Conservation (phyloP, 1,284 basidiomycete species). For the Moniliella sp. region DNA sequence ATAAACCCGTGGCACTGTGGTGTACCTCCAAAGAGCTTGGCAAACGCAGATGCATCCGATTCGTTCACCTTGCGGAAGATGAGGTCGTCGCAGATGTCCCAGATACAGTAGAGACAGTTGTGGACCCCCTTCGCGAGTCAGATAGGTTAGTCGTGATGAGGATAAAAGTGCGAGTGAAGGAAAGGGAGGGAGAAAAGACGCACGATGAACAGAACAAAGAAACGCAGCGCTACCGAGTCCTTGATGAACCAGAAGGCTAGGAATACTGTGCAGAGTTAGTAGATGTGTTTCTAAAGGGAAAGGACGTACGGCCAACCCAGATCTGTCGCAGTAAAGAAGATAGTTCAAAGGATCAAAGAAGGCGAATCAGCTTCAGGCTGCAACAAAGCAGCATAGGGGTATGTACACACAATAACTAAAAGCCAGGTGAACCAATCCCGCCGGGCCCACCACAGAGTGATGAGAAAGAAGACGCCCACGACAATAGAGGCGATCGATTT, state of each 20-base stretch:
- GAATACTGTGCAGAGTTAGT: no score
- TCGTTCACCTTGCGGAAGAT: conserved; percentile 72
- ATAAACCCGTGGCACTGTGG: conserved; percentile 43
- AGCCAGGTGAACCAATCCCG: conserved; percentile 44
- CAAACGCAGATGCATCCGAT: conserved; percentile 74
- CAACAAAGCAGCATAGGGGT: no score
- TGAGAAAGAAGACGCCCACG: conserved; percentile 63
- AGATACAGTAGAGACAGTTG: no score
- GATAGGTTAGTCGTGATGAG: no score
- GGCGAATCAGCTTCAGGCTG: no score
- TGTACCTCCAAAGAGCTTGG: conserved; percentile 53
- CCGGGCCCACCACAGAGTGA: conserved; percentile 70
- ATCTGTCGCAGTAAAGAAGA: no score
- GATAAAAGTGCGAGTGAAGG: no score
- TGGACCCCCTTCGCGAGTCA: no score
- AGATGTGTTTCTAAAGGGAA: no score
- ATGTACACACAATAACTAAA: not conserved
- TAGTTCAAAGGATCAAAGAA: no score
- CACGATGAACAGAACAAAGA: conserved; percentile 71
- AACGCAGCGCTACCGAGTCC: conserved; percentile 28
- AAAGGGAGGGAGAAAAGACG: no score
- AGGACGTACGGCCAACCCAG: conserved; percentile 15
- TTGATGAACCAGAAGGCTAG: conserved; percentile 16
- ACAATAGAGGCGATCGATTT: conserved; percentile 66
- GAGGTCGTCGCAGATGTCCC: no score